Base-by-base conservation (phyloP, 2,329 filamentous ascomycete genomes). In the Dactylellina parvicollis region DNA sequence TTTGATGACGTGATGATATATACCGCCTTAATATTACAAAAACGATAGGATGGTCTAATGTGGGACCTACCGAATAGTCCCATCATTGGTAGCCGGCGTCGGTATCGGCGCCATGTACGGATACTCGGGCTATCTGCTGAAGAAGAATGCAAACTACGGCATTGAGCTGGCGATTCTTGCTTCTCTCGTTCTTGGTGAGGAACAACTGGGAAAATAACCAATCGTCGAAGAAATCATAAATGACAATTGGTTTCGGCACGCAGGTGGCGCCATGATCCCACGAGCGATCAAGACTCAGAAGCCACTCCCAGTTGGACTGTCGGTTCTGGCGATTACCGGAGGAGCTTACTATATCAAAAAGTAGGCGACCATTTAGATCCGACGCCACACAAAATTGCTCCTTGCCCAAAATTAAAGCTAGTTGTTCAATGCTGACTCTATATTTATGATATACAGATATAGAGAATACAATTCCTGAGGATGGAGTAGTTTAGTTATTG, bases 161-260 rank as follows among this genome's bases (percentile, higher is more conserved):
- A 83, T 96, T 77, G 95, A 98, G 82, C 84, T 96, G 44, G 91
- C 90, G n/a, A 85, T 99, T 8, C 84, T 97, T 44, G 95, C 95
- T 3, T 96, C 92, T 0, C 78, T 92, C n/a, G 83, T 98, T 24
- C 86, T 99, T 34, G 94, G 69, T 73, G 38, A 50, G 54, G 20
- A 34, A 49, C 2, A 38, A 4, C 9, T 56, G 16, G 5, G 14
- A n/a, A 38, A 24, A 26, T 26, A 34, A 22, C 3, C 8, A 22
- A 4, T n/a, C 18, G 36, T 34, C n/a, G 14, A 1, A 14, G 18
- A 30, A 30, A 26, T 22, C 12, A 28, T 14, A 18, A n/a, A 38
- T n/a, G 32, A 16, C 30, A 20, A 46, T 10, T 40, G 20, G 22
- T 36, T 3, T 40, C 10, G 20, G 14, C 34, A 50, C 28, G 2